These are phyloP conservation scores for Nidularia pulvinata DNA, from an alignment of 768 basidiomycete species.

Conservation along the genomic window DNA sequence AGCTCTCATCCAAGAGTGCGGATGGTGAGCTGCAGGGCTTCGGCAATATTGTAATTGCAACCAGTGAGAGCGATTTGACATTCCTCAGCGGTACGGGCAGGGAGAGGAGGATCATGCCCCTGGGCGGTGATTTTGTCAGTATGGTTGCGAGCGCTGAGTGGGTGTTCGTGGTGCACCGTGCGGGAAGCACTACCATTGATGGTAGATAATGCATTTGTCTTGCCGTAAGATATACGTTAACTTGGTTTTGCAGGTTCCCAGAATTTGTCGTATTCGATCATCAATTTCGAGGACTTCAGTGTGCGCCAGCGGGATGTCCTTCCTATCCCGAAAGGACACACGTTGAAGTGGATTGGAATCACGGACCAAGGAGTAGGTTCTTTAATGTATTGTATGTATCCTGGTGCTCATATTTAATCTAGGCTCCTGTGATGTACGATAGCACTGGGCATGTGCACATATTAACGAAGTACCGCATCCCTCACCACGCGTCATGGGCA, in stretches of 20 bases:
- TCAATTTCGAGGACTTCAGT: slow-evolving; percentile 89
- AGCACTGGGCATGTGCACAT: slow-evolving; percentile 81
- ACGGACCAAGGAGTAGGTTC: slow-evolving; percentile 81
- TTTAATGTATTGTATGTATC: not conserved
- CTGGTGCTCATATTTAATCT: slow-evolving; percentile 1
- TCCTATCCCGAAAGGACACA: slow-evolving; percentile 79
- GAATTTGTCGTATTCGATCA: slow-evolving; percentile 81
- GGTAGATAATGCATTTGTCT: slow-evolving; percentile 44
- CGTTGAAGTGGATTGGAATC: slow-evolving; percentile 89
- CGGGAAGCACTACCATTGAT: slow-evolving; percentile 94
- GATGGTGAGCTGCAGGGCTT: slow-evolving; percentile 71
- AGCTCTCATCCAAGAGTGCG: slow-evolving; percentile 38
- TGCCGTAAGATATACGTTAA: too few species aligned
- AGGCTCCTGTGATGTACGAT: slow-evolving; percentile 94
- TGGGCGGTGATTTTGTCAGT: slow-evolving; percentile 90
- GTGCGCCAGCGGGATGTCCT: slow-evolving; percentile 83
- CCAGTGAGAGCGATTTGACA: slow-evolving; percentile 80
- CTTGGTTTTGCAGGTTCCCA: slow-evolving; percentile 68
- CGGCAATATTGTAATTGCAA: slow-evolving; percentile 88
- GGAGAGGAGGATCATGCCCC: slow-evolving; percentile 78
- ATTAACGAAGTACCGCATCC: slow-evolving; percentile 85
- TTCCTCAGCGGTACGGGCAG: slow-evolving; percentile 93
- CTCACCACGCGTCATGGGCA: slow-evolving; percentile 91
- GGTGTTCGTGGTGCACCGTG: slow-evolving; percentile 85
- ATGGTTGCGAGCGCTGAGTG: slow-evolving; percentile 90